These are phyloP conservation scores for Bolboschoenus planiculmis DNA, from an alignment of 176 grass and related monocot genomes.

Conservation along the genomic window DNA sequence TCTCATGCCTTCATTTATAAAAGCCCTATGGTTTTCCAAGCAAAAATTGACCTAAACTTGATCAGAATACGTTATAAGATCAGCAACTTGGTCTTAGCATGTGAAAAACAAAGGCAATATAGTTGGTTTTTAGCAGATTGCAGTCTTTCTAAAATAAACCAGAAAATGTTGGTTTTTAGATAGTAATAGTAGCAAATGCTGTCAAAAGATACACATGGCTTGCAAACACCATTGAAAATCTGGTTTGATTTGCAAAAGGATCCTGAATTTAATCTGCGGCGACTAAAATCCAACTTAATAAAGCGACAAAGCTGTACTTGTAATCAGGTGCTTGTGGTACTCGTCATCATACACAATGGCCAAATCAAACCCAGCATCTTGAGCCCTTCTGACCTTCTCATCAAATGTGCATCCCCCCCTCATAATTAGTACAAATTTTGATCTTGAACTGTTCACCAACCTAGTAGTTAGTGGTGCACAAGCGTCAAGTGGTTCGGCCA, in stretches of 20 bases:
- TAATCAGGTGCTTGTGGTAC: slow-evolving; percentile 42
- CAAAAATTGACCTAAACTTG: not conserved
- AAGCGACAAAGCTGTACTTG: slow-evolving; percentile 49
- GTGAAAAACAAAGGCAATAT: not conserved
- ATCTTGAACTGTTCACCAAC: slow-evolving; percentile 20
- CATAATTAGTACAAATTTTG: slow-evolving; percentile 67
- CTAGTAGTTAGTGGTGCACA: slow-evolving; percentile 52
- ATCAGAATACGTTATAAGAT: not conserved
- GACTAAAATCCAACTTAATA: slow-evolving; percentile 17
- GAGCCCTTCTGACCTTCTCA: slow-evolving; percentile 70
- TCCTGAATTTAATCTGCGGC: not conserved
- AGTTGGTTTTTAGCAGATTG: not conserved
- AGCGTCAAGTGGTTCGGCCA: slow-evolving; percentile 59
- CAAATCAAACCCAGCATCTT: slow-evolving; percentile 70
- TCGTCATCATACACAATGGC: slow-evolving; percentile 73
- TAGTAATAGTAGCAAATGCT: not conserved
- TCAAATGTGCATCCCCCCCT: slow-evolving; percentile 83
- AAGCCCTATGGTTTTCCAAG: not conserved
- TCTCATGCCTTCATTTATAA: not conserved
- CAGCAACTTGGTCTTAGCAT: not conserved
- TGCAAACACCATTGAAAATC: not conserved
- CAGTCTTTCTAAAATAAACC: not conserved
- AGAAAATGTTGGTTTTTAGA: not conserved
- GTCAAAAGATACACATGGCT: not conserved
- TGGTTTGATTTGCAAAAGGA: not conserved